phyloP scores from a whole-genome alignment of 371 early-diverging fungal genomes.

The Mortierella sp. region DNA sequence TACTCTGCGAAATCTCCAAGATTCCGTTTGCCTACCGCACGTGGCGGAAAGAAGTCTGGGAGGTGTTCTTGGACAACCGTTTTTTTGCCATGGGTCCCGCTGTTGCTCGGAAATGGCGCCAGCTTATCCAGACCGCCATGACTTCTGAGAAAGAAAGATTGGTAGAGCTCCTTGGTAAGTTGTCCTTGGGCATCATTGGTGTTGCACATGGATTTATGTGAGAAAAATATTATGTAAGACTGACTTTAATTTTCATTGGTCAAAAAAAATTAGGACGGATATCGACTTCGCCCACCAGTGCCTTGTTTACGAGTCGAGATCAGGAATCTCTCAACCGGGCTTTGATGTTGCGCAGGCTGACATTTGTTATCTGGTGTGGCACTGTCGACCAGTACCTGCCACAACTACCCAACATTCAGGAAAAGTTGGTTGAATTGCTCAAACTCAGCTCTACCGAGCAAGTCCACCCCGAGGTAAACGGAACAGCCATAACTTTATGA shows the following conservation, averaged over 20 bases:
- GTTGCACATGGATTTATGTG: background rate
- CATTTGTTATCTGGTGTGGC: conserved; percentile 86
- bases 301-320: conserved; percentile 87
- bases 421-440: conserved; percentile 90
- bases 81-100: conserved; percentile 76
- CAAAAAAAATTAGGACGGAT: conserved; percentile 71
- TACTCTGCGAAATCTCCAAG: conserved; percentile 68
- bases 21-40: conserved; percentile 76
- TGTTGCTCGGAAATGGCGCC: conserved; percentile 74
- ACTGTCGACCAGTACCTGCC: conserved; percentile 83
- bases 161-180: conserved; percentile 70
- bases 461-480: conserved; percentile 80
- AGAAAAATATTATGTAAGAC: background rate
- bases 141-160: conserved; percentile 82
- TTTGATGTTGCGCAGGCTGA: conserved; percentile 77
- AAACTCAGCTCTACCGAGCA: conserved; percentile 76
- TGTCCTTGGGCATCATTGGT: background rate
- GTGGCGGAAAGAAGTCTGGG: conserved; percentile 89
- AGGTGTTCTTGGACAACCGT: conserved; percentile 78
- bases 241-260: background rate
- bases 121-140: conserved; percentile 75
- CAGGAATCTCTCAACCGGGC: conserved; percentile 82
- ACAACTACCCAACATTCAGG: conserved; percentile 86
- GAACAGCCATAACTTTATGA: background rate
- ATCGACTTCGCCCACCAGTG: conserved; percentile 77